Percentiles rank a stretch among this genome's conserved stretches.
Conservation (phyloP, 345 rosid species). For the Camelina laxa region DNA sequence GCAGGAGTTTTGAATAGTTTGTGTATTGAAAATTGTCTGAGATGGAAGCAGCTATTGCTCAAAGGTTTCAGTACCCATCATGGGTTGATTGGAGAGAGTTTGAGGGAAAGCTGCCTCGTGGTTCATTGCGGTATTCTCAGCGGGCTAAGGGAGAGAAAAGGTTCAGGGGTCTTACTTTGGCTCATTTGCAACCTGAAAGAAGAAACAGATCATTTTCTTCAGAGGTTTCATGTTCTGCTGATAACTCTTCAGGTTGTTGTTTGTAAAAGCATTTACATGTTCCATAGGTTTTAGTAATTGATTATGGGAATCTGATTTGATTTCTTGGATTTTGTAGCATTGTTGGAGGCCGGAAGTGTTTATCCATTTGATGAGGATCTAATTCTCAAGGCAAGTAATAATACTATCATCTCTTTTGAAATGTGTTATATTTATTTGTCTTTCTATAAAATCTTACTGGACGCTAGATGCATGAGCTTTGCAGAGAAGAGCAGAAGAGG, state of each 20-base stretch:
- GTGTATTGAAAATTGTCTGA: slow-evolving; percentile 2
- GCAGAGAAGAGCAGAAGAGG: slow-evolving; percentile 82
- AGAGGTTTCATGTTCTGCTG: slow-evolving; percentile 53
- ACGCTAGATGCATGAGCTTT: slow-evolving; percentile 33
- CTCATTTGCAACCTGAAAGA: slow-evolving; percentile 46
- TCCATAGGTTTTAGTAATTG: background rate
- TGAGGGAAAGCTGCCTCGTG: slow-evolving; percentile 34
- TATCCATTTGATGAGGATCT: slow-evolving; percentile 56
- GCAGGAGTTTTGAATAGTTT: slow-evolving; percentile 19
- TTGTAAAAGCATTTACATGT: background rate
- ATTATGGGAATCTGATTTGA: slow-evolving; percentile 1
- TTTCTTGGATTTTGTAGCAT: slow-evolving; percentile 50
- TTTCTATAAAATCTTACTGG: slow-evolving; percentile 17
- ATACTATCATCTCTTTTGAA: background rate
- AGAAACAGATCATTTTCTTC: slow-evolving; percentile 40
- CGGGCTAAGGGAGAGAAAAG: slow-evolving; percentile 43
- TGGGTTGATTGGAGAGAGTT: slow-evolving; percentile 50
- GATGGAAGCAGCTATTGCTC: slow-evolving; percentile 67
- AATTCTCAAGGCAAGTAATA: slow-evolving; percentile 59
- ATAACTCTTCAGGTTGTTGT: slow-evolving; percentile 61
- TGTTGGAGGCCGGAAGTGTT: slow-evolving; percentile 57
- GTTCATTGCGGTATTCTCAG: slow-evolving; percentile 47
- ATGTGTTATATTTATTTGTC: background rate
- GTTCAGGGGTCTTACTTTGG: slow-evolving; percentile 49
- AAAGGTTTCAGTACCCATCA: slow-evolving; percentile 52